Base-by-base conservation (phyloP, 345 rosid genomes). In the Iberis pinnata region DNA sequence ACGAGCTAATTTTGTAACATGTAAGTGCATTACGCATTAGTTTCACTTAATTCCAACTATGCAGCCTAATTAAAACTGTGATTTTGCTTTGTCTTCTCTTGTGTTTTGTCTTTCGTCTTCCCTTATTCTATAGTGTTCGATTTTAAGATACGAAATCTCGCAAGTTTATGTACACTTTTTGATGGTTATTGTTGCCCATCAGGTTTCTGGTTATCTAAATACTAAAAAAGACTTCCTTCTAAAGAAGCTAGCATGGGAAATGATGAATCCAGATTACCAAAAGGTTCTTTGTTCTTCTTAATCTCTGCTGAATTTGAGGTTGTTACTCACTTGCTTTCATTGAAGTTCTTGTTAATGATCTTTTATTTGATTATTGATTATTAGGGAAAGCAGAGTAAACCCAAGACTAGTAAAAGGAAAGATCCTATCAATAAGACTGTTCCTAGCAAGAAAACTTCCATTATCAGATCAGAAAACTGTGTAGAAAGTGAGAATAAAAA, bases 211-310 rank as follows among this genome's bases (percentile, higher is more conserved):
- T 35, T 37, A 36, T 58, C 29, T 71, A 16, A 56, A 38, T 49
- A 46, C 22, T 18, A 43, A 42, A 15, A 42, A 57, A 9, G 65
- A 67, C 17, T 33, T 43, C n/a, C 37, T 31, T 18, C 14, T 61
- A 43, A 67, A 42, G 47, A 61, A 62, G 56, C 51, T 22, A 19
- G 50, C 67, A n/a, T 71, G 76, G 72, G 76, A 71, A 29, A 0
- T 50, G 58, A 61, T 57, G 62, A 67, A 71, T 43, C 59, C 66
- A 17, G 57, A 53, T 2, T 53, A 36, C 60, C 45, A 45, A 37
- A 67, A 61, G 65, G 76, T 71, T 43, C 49, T 39, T 47, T 71
- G 37, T 49, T 39, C 37, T 37, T 43, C 38, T 43, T 0, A 4
- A 14, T 54, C 27, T 38, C 19, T n/a, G n/a, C n/a, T n/a, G n/a